Evolutionary conservation across 2,329 filamentous ascomycete genomes (phyloP).

Genomic region (Zopfia rhizophila): DNA sequence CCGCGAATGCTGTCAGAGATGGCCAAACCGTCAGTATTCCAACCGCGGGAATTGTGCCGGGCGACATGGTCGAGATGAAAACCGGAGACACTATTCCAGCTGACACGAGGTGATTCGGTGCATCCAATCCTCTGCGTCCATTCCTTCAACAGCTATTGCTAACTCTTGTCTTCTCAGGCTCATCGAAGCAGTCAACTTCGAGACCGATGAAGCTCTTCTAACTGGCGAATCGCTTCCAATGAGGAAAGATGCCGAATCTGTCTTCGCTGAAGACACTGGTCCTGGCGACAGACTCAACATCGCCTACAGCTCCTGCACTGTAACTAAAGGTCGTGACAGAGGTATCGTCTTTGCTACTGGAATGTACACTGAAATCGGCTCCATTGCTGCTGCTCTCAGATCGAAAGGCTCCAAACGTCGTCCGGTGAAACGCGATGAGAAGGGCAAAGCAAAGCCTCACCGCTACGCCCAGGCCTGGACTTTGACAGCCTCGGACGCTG

Average conservation of each 20-base stretch:
- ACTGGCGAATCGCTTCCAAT: slow-evolving; percentile 74
- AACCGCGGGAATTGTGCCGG: slow-evolving; percentile 67
- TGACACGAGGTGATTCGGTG: slow-evolving; percentile 61
- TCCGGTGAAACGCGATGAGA: slow-evolving; percentile 42
- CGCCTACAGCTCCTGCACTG: slow-evolving; percentile 72
- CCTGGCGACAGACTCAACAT: slow-evolving; percentile 74
- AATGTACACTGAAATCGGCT: slow-evolving; percentile 75
- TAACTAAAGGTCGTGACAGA: slow-evolving; percentile 72
- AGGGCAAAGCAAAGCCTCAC: slow-evolving; percentile 13
- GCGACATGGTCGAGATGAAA: slow-evolving; percentile 68
- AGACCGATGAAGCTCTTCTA: slow-evolving; percentile 74
- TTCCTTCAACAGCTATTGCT: background rate
- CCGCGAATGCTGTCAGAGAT: slow-evolving; percentile 58
- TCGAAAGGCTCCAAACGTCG: slow-evolving; percentile 49
- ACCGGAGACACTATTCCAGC: slow-evolving; percentile 74
- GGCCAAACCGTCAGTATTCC: slow-evolving; percentile 60
- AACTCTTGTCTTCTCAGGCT: slow-evolving; percentile 29
- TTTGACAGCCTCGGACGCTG: slow-evolving; percentile 51
- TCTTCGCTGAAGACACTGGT: slow-evolving; percentile 62
- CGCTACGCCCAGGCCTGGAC: slow-evolving; percentile 57
- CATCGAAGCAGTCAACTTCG: slow-evolving; percentile 73
- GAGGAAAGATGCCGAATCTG: slow-evolving; percentile 66
- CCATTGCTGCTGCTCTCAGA: slow-evolving; percentile 72
- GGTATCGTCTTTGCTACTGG: slow-evolving; percentile 72
- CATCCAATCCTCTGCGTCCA: background rate